Conservation (phyloP, 1,284 basidiomycete species). For the Ganoderma sp. region DNA sequence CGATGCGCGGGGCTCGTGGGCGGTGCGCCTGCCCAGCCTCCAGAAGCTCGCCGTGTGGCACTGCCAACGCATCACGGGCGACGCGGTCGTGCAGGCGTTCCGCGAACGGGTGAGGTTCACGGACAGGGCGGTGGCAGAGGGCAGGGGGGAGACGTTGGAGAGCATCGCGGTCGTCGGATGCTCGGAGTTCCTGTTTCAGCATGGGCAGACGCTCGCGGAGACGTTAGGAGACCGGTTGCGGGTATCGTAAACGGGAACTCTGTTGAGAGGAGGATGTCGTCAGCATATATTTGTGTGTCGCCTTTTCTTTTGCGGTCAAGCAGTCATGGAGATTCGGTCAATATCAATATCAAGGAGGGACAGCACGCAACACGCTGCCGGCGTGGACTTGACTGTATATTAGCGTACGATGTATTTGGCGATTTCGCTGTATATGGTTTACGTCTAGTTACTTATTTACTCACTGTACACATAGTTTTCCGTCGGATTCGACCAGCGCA, state of each 20-base stretch:
- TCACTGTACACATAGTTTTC: neutral
- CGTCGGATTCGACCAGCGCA: neutral
- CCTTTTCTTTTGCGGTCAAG: neutral
- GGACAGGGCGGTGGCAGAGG: constrained; percentile 42
- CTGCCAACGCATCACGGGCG: constrained; percentile 67
- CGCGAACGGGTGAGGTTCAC: constrained; percentile 55
- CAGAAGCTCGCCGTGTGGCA: constrained; percentile 57
- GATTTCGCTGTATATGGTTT: neutral
- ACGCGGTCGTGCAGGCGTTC: constrained; percentile 59
- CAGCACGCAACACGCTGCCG: neutral
- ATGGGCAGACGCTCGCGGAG: constrained; percentile 47
- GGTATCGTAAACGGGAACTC: neutral
- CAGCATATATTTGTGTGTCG: neutral
- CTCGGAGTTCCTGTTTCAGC: constrained; percentile 48
- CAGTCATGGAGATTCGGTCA: neutral
- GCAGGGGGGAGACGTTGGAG: constrained; percentile 43
- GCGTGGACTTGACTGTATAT: neutral
- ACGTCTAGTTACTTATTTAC: neutral
- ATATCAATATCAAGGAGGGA: too few relatives aligned
- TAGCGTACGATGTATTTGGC: neutral
- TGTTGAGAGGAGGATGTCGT: neutral
- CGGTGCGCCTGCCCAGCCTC: constrained; percentile 59
- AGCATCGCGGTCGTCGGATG: constrained; percentile 56
- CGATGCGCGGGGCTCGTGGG: constrained; percentile 28
- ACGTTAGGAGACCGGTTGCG: constrained; percentile 44